Conservation (phyloP, 1,284 basidiomycete species). For the Tilletia horrida region DNA sequence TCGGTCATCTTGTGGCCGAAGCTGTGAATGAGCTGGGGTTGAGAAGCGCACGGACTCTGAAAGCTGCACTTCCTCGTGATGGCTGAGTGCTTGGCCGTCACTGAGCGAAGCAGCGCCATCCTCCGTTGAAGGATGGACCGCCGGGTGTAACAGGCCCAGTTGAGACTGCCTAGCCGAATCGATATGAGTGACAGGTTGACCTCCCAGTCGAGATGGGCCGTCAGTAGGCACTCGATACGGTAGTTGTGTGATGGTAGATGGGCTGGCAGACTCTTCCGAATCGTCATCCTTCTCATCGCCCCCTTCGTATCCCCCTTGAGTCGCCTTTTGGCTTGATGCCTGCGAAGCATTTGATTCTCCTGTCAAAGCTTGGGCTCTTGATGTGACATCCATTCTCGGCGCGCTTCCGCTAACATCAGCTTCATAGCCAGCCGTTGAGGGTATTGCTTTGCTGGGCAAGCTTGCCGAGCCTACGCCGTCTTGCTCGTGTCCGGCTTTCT, state of each 20-base stretch:
- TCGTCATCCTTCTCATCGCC: neutral
- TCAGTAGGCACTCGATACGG: neutral
- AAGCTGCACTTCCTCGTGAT: neutral
- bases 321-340: neutral
- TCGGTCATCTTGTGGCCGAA: too few relatives aligned
- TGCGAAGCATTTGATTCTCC: neutral
- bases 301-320: conserved; percentile 3
- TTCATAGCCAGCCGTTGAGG: neutral
- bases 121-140: neutral
- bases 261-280: neutral
- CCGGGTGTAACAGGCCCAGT: too few relatives aligned
- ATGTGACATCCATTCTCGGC: neutral
- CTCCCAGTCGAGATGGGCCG: too few relatives aligned
- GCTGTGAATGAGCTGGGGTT: too few relatives aligned
- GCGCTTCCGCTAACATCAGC: neutral
- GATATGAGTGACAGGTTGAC: neutral
- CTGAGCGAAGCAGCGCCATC: neutral
- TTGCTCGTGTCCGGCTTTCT: neutral
- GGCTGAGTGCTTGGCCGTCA: neutral
- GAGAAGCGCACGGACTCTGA: too few relatives aligned
- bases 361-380: neutral
- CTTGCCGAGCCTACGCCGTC: neutral
- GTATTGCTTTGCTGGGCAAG: neutral
- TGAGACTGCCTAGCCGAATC: neutral
- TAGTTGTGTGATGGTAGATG: conserved; percentile 2